Conservation (phyloP, 495 filamentous ascomycete genomes). For the Geoglossum glabrum region DNA sequence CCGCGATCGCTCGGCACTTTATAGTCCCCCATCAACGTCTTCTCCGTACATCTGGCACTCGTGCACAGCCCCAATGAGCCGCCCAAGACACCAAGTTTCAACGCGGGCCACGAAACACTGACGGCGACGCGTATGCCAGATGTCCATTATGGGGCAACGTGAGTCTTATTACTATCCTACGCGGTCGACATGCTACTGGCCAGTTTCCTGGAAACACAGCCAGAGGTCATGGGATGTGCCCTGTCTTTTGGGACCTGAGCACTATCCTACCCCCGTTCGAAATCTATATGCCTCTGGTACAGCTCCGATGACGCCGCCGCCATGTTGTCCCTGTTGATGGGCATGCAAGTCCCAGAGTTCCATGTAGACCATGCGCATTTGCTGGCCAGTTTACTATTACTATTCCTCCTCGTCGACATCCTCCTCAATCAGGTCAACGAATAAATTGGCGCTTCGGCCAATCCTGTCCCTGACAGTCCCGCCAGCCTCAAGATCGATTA, state of each 20-base stretch:
- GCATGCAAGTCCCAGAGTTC: neutral
- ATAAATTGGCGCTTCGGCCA: conserved; percentile 68
- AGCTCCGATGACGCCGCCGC: neutral
- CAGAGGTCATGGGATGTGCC: neutral
- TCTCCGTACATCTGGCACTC: neutral
- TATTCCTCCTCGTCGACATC: conserved; percentile 22
- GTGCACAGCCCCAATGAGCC: neutral
- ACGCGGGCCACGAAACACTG: neutral
- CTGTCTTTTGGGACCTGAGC: neutral
- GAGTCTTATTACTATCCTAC: no score
- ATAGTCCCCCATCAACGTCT: no score
- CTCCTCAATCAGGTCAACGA: conserved; percentile 62
- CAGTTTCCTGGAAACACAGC: neutral
- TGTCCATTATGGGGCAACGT: no score
- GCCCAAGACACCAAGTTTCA: neutral
- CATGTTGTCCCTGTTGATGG: neutral
- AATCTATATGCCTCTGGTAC: neutral
- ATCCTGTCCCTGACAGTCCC: conserved; percentile 49
- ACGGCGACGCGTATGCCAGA: neutral
- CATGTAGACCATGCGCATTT: conserved; percentile 1
- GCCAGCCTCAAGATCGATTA: conserved; percentile 44
- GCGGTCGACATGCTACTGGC: neutral
- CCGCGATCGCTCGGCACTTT: neutral
- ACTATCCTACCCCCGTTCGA: neutral
- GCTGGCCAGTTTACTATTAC: conserved; percentile 1